phyloP scores from a whole-genome alignment of 371 early-diverging fungal genomes.

The Mortierella sp. region DNA sequence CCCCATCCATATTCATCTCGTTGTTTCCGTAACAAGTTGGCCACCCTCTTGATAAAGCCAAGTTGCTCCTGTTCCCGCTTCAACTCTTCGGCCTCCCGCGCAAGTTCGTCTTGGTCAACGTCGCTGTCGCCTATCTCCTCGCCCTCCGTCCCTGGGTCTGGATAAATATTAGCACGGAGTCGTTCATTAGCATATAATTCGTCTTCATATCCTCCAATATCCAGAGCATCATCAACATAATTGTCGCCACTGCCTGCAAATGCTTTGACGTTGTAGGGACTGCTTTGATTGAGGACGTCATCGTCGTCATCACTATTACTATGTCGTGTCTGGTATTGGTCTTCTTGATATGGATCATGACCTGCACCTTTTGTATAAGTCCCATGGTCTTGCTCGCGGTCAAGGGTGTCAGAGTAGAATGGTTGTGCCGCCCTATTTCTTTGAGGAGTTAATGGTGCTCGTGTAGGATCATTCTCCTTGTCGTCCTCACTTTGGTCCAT shows the following conservation, averaged over 20 bases:
- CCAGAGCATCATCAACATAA: constrained; percentile 22
- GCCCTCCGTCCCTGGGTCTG: background rate
- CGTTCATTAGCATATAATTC: constrained; percentile 23
- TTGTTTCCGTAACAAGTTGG: constrained; percentile 28
- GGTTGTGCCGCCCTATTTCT: background rate
- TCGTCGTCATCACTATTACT: constrained; percentile 1
- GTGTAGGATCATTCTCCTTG: constrained; percentile 11
- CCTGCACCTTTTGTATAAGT: background rate
- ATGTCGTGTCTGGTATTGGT: background rate
- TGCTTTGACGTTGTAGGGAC: background rate
- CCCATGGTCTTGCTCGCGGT: background rate
- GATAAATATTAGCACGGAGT: constrained; percentile 1
- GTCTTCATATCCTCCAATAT: constrained; percentile 32
- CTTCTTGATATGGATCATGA: background rate
- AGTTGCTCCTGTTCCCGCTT: constrained; percentile 36
- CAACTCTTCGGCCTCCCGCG: constrained; percentile 23
- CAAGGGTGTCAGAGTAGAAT: background rate
- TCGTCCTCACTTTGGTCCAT: constrained; percentile 11
- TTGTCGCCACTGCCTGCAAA: background rate
- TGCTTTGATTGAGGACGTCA: background rate
- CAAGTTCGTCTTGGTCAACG: background rate
- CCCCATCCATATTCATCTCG: constrained; percentile 42
- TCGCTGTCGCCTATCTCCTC: constrained; percentile 1
- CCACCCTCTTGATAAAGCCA: constrained; percentile 37
- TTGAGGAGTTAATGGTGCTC: background rate